These are phyloP conservation scores for Metschnikowia lochheadii DNA, from an alignment of 805 yeast species.

Conservation along the genomic window DNA sequence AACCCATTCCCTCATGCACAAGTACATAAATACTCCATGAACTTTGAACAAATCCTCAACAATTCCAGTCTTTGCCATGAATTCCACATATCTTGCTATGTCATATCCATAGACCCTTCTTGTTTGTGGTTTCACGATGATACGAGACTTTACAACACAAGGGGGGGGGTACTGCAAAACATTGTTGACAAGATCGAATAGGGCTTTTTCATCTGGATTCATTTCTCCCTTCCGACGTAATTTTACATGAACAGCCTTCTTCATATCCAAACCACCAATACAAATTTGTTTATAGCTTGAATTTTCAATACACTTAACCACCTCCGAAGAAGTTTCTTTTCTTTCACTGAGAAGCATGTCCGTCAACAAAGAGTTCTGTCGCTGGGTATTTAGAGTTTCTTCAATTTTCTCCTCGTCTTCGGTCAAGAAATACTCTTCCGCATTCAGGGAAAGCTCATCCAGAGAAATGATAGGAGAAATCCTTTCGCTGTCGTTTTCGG, in stretches of 20 bases:
- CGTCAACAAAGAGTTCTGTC: neutral
- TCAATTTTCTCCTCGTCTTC: neutral
- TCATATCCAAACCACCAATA: neutral
- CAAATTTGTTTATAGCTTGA: neutral
- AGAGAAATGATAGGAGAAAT: neutral
- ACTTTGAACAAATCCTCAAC: neutral
- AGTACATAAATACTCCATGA: neutral
- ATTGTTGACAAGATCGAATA: neutral
- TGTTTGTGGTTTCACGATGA: neutral
- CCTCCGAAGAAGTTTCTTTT: neutral
- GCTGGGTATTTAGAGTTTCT: neutral
- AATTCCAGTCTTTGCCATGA: neutral
- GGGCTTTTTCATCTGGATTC: neutral
- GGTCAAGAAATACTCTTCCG: neutral
- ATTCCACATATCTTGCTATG: constrained; percentile 1
- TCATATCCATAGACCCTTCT: constrained; percentile 4
- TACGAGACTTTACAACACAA: neutral
- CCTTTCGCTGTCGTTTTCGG: neutral
- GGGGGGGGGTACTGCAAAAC: constrained; percentile 2
- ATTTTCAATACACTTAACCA: neutral
- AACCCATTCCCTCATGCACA: neutral
- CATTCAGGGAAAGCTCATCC: neutral
- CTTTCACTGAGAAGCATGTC: neutral
- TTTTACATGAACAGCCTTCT: neutral
- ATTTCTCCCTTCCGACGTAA: neutral